A percentile compares a stretch with the other conserved stretches of the same genome.
These are phyloP conservation scores for Suillus tomentosus DNA, from an alignment of 768 basidiomycete species.

Conservation along the genomic window DNA sequence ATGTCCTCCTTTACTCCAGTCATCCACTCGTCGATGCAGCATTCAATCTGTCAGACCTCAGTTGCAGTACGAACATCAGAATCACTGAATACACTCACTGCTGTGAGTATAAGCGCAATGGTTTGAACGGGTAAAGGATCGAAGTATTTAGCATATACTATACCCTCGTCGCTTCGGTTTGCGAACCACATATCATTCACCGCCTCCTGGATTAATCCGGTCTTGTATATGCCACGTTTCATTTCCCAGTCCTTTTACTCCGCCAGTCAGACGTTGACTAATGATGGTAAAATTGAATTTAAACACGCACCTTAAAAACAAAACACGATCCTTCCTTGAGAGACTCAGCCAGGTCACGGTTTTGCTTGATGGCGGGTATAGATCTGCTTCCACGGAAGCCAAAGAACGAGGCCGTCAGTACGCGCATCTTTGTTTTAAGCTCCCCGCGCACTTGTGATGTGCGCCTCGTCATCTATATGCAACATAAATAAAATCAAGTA, in stretches of 20 bases:
- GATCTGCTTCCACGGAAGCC: not conserved
- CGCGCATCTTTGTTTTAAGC: not conserved
- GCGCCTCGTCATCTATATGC: not conserved
- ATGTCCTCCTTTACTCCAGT: conserved; percentile 15
- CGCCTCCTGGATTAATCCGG: conserved; percentile 25
- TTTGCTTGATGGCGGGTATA: not conserved
- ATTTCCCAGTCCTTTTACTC: conserved; percentile 6
- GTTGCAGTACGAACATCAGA: not conserved
- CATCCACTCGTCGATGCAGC: conserved; percentile 18
- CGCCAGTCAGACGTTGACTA: not conserved
- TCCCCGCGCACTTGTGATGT: not conserved
- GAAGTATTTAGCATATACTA: conserved; percentile 24
- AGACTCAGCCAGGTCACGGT: conserved; percentile 7
- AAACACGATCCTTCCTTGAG: conserved; percentile 13
- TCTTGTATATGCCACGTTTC: conserved; percentile 27
- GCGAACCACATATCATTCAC: conserved; percentile 30
- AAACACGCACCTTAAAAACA: conserved; percentile 10
- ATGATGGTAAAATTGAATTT: not conserved
- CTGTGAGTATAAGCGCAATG: conserved; percentile 10
- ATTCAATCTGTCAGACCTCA: conserved; percentile 14
- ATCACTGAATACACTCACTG: not conserved
- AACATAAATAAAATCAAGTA: not conserved
- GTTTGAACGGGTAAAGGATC: conserved; percentile 18
- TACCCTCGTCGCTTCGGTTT: conserved; percentile 29
- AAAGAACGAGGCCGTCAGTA: not conserved